These are phyloP conservation scores for Yarrowia hollandica DNA, from an alignment of 805 yeast genomes.

Conservation along the genomic window DNA sequence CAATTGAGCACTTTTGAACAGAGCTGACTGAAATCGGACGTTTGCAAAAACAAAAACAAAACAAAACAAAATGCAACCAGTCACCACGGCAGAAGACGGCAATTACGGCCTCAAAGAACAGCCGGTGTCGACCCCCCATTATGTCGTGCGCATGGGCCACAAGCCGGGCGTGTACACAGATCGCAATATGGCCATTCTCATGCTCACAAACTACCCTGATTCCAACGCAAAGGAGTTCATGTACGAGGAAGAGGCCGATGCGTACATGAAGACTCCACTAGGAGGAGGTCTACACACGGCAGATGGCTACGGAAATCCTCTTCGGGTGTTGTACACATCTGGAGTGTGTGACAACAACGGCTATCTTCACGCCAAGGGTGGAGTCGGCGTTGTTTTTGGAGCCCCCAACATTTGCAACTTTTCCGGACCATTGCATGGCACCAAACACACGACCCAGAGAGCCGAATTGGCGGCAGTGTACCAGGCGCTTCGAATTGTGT, in stretches of 20 bases:
- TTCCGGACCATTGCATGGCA: slow-evolving; percentile 52
- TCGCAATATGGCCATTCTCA: slow-evolving; percentile 3
- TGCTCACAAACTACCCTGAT: slow-evolving; percentile 25
- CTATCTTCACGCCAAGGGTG: slow-evolving; percentile 45
- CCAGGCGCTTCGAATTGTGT: slow-evolving; percentile 52
- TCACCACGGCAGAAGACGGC: slow-evolving; percentile 2
- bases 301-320: background rate
- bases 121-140: slow-evolving; percentile 1
- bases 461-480: slow-evolving; percentile 75
- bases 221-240: slow-evolving; percentile 21
- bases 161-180: slow-evolving; percentile 16
- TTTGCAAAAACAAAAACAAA: too few species aligned
- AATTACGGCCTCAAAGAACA: background rate
- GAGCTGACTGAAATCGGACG: too few species aligned
- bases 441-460: slow-evolving; percentile 68
- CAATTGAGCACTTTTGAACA: too few species aligned
- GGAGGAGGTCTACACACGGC: slow-evolving; percentile 14
- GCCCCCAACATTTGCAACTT: slow-evolving; percentile 53
- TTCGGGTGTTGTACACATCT: slow-evolving; percentile 2
- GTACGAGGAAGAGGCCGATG: slow-evolving; percentile 5
- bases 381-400: slow-evolving; percentile 78
- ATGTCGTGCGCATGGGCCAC: slow-evolving; percentile 14
- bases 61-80: background rate
- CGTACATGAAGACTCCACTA: slow-evolving; percentile 12
- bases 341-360: slow-evolving; percentile 13